Evolutionary conservation across 108 stramenopile species (phyloP).

Genomic region (Pseudonitzschia multiseries): DNA sequence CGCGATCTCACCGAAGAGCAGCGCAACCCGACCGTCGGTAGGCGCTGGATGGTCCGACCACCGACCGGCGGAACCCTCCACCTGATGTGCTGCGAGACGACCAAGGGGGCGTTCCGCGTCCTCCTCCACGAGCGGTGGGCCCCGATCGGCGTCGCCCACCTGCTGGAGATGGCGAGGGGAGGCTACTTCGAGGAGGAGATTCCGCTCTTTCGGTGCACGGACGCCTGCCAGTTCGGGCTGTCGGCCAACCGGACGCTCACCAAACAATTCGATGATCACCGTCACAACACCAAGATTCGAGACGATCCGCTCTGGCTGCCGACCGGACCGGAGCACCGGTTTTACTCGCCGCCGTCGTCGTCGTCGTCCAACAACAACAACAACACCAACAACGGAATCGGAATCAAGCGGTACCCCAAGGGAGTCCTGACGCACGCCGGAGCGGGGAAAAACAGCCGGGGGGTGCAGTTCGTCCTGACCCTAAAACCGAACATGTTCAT

Average conservation of each 20-base stretch:
- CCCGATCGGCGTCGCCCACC: slow-evolving; percentile 30
- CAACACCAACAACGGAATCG: slow-evolving; percentile 34
- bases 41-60: slow-evolving; percentile 46
- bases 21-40: slow-evolving; percentile 28
- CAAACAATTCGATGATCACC: slow-evolving; percentile 9
- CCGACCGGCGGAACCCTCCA: slow-evolving; percentile 44
- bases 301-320: slow-evolving; percentile 84
- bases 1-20: slow-evolving; percentile 8
- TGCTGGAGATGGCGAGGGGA: not conserved
- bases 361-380: too few species aligned
- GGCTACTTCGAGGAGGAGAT: slow-evolving; percentile 27
- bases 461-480: slow-evolving; percentile 67
- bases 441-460: slow-evolving; percentile 56
- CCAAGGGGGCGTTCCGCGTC: slow-evolving; percentile 49
- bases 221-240: slow-evolving; percentile 87
- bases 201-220: slow-evolving; percentile 74
- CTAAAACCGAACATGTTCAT: slow-evolving; percentile 48
- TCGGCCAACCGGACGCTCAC: slow-evolving; percentile 17
- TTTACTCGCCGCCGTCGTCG: not conserved
- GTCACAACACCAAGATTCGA: slow-evolving; percentile 32
- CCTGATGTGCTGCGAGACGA: slow-evolving; percentile 60
- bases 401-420: slow-evolving; percentile 59
- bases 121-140: slow-evolving; percentile 80
- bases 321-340: slow-evolving; percentile 56
- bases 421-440: slow-evolving; percentile 69